Evolutionary conservation across 1,284 basidiomycete species (phyloP), one percentile per base, ranked within the genome.

Genomic region (Cutaneotrichosporon sp.): DNA sequence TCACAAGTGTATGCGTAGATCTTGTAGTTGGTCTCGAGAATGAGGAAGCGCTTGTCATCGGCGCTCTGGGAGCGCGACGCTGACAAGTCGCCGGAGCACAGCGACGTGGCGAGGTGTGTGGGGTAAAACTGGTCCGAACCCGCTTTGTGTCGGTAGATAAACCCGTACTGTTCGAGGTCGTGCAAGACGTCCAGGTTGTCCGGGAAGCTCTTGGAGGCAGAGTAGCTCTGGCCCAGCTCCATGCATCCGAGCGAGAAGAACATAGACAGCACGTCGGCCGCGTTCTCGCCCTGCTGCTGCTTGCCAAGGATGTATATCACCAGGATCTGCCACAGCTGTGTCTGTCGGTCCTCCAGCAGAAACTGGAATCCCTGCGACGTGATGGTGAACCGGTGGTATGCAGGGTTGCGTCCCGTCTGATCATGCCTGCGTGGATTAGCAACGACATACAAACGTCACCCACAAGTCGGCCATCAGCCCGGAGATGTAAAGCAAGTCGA

Each of bases 11-110:
- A 98, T 1, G 96, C 96, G 74, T 98, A 99, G 54, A 98, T 78
- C 59, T 93, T 87, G 77, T 97, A 98, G 77, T 98, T 98, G 20
- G 96, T 98, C 78, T 99, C 96, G 35, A 99, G 80, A 63, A 98
- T 87, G 62, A 98, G 86, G 77, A 97, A 98, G 4, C 90, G 89
- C 72, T 92, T 87, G 42, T 78, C 75, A 35, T 74, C 73, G 5
- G 64, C 68, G 20, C 58, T 64, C 47, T 55, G 62, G 2, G 58
- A 46, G 10, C 59, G 85, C 15, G 86, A 83, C 46, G 86, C 87
- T 10, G 88, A 88, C 30, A 44, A 42, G 50, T 70, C 67, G 3
- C 72, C 72, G 4, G 74, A 80, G 26, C 80, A 97, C 58, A 98
- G 78, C 0, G 93, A 94, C 0, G 93, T 97, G 1, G 94, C 88